phyloP scores from a whole-genome alignment of 208 protist species.

The Leishmania gerbilli region DNA sequence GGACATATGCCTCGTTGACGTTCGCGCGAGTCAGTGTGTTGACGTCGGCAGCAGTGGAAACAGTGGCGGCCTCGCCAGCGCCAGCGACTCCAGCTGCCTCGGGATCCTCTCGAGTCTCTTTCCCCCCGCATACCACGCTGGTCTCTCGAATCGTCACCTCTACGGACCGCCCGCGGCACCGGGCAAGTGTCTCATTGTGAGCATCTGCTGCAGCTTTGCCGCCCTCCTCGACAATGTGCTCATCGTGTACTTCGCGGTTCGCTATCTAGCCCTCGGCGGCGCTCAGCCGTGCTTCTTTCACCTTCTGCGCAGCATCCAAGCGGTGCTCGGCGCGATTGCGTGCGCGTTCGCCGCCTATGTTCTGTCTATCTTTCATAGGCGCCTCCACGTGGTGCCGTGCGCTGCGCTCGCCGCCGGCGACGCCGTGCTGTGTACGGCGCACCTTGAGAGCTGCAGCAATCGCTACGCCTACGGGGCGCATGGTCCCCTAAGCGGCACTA shows the following conservation, averaged over 20 bases:
- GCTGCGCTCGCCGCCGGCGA: slow-evolving; percentile 13
- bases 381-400: slow-evolving; percentile 33
- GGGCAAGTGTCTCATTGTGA: slow-evolving; percentile 49
- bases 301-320: slow-evolving; percentile 45
- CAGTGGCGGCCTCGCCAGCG: not conserved
- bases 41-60: not conserved
- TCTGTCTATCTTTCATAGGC: slow-evolving; percentile 34
- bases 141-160: slow-evolving; percentile 30
- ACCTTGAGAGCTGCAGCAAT: slow-evolving; percentile 22
- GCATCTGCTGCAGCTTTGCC: slow-evolving; percentile 46
- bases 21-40: slow-evolving; percentile 17
- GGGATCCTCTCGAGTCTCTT: not conserved
- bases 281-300: slow-evolving; percentile 49
- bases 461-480: slow-evolving; percentile 25
- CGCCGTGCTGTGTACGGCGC: slow-evolving; percentile 21
- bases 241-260: slow-evolving; percentile 61
- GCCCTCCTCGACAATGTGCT: slow-evolving; percentile 32
- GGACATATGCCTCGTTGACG: slow-evolving; percentile 31
- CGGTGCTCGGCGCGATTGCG: slow-evolving; percentile 36
- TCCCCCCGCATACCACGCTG: slow-evolving; percentile 6
- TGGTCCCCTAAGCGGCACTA: not conserved
- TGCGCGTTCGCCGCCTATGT: slow-evolving; percentile 60
- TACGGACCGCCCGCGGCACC: slow-evolving; percentile 32
- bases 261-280: slow-evolving; percentile 47
- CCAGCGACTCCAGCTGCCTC: slow-evolving; percentile 6